phyloP scores from a whole-genome alignment of 345 rosid genomes.

The Populus nigra region DNA sequence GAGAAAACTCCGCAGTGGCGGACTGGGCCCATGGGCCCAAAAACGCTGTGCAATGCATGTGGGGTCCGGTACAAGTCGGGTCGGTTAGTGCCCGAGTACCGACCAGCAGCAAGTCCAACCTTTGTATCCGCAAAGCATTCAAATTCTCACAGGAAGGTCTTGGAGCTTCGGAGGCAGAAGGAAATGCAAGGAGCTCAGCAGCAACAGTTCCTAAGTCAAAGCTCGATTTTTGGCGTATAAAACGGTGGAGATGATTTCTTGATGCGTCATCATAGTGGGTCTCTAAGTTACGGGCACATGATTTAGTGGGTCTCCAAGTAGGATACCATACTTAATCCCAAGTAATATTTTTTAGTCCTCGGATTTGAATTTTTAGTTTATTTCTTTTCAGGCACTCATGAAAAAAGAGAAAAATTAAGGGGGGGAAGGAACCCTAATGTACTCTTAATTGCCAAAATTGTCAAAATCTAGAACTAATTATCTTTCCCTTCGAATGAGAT shows the following conservation, averaged over 20 bases:
- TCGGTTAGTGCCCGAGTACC: constrained; percentile 66
- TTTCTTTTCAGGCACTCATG: neutral
- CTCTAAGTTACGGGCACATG: constrained; percentile 42
- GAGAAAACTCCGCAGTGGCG: constrained; percentile 85
- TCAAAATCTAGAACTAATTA: constrained; percentile 8
- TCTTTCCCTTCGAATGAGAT: neutral
- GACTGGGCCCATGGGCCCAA: constrained; percentile 76
- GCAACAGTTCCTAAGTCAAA: constrained; percentile 45
- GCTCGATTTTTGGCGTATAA: constrained; percentile 45
- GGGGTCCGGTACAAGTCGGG: constrained; percentile 82
- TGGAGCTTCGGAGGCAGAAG: constrained; percentile 70
- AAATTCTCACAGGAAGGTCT: constrained; percentile 71
- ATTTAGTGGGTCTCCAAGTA: constrained; percentile 23
- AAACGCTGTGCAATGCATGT: constrained; percentile 71
- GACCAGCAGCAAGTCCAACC: constrained; percentile 79
- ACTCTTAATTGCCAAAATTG: constrained; percentile 12
- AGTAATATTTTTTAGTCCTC: neutral
- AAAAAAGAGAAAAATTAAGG: neutral
- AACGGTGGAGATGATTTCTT: constrained; percentile 51
- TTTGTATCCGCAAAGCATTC: constrained; percentile 62
- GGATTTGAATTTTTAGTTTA: constrained; percentile 7
- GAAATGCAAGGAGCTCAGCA: constrained; percentile 43
- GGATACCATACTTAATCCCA: neutral
- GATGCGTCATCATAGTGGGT: constrained; percentile 42
- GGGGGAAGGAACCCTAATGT: neutral